Conservation (phyloP, 1,139 yeast species). For the Candida labiduridarum region DNA sequence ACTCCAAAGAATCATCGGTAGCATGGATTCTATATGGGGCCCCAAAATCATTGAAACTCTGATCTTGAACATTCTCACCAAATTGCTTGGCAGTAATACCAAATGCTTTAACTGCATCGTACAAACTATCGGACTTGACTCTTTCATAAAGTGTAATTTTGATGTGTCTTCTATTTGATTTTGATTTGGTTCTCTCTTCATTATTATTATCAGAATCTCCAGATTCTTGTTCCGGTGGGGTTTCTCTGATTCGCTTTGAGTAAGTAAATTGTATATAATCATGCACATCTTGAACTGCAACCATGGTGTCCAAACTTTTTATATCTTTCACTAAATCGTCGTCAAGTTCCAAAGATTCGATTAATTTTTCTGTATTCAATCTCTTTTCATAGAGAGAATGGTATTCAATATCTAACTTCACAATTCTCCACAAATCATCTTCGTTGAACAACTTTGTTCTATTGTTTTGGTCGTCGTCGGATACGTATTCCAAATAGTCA, state of each 20-base stretch:
- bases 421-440: conserved; percentile 92
- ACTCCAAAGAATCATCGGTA: conserved; percentile 68
- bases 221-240: conserved; percentile 15
- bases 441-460: conserved; percentile 60
- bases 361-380: conserved; percentile 60
- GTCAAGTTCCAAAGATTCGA: conserved; percentile 53
- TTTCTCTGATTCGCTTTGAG: conserved; percentile 66
- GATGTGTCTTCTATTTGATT: conserved; percentile 59
- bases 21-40: conserved; percentile 67
- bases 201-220: conserved; percentile 14
- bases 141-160: conserved; percentile 77
- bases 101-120: conserved; percentile 67
- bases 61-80: conserved; percentile 81
- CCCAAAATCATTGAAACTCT: conserved; percentile 46
- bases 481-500: conserved; percentile 73
- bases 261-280: conserved; percentile 84
- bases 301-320: conserved; percentile 61
- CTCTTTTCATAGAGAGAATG: conserved; percentile 84
- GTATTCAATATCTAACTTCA: conserved; percentile 82
- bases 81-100: conserved; percentile 80
- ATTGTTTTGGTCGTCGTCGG: conserved; percentile 54
- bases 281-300: conserved; percentile 84
- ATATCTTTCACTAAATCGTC: conserved; percentile 65
- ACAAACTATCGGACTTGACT: conserved; percentile 66
- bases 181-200: conserved; percentile 13